Conservation (phyloP, 495 filamentous ascomycete genomes). For the Polyplosphaeria fusca region DNA sequence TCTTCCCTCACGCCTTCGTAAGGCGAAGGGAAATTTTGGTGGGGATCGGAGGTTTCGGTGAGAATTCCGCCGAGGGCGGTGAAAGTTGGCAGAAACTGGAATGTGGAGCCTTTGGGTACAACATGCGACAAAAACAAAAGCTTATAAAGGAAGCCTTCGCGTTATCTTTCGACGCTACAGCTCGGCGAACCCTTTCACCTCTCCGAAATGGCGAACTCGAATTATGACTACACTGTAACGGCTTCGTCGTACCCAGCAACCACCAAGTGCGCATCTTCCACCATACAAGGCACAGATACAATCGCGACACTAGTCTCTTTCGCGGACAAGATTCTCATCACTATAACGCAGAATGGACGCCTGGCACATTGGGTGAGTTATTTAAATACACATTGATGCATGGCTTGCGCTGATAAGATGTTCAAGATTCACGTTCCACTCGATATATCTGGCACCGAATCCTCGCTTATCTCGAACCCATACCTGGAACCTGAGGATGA, state of each 20-base stretch:
- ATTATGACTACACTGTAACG: conserved; percentile 5
- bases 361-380: conserved; percentile 84
- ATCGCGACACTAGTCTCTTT: conserved; percentile 70
- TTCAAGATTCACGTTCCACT: conserved; percentile 83
- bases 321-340: conserved; percentile 89
- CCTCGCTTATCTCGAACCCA: conserved; percentile 51
- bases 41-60: conserved; percentile 24
- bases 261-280: conserved; percentile 62
- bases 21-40: conserved; percentile 36
- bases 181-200: too few relatives aligned
- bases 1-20: too few relatives aligned
- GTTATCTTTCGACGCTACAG: too few relatives aligned
- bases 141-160: too few relatives aligned
- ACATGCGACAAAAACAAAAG: too few relatives aligned
- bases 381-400: conserved; percentile 12
- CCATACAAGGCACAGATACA: conserved; percentile 65
- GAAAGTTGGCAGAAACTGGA: conserved; percentile 3
- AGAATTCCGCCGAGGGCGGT: conserved; percentile 18
- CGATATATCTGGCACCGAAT: conserved; percentile 47
- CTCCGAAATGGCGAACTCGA: conserved; percentile 9
- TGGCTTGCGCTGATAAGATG: not conserved
- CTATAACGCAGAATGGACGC: conserved; percentile 79
- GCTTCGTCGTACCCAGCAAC: conserved; percentile 67
- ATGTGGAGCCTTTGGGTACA: too few relatives aligned
- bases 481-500: conserved; percentile 52